Conservation (phyloP, 78 protist species). For the Paulinella micropora region DNA sequence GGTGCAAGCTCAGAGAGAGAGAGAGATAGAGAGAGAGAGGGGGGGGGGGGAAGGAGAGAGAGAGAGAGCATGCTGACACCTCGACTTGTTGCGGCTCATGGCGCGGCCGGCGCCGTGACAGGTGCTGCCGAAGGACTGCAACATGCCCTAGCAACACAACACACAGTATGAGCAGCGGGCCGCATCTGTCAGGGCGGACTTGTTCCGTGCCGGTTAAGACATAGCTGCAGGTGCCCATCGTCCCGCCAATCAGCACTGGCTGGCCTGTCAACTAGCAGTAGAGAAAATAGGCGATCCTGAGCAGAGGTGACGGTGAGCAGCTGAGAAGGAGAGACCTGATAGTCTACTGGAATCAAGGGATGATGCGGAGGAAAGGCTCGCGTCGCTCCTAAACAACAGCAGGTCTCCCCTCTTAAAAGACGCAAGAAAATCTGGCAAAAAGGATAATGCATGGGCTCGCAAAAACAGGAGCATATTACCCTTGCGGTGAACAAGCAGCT, state of each 20-base stretch:
- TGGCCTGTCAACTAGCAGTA: constrained; percentile 47
- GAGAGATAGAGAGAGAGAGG: not conserved
- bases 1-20: not conserved
- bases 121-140: constrained; percentile 68
- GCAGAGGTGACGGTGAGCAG: not conserved
- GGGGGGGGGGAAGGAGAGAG: not conserved
- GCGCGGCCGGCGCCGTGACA: constrained; percentile 90
- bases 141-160: too few relatives aligned
- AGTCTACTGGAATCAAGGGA: constrained; percentile 81
- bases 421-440: not conserved
- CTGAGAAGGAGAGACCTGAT: constrained; percentile 19
- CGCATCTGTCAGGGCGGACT: too few relatives aligned
- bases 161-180: too few relatives aligned
- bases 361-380: constrained; percentile 89
- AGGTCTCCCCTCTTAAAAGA: not conserved
- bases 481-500: constrained; percentile 81
- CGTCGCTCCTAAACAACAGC: constrained; percentile 42
- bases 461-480: too few relatives aligned
- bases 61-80: not conserved
- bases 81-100: constrained; percentile 52
- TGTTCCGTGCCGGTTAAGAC: constrained; percentile 79
- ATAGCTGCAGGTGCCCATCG: constrained; percentile 80
- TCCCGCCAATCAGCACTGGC: constrained; percentile 89
- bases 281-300: too few relatives aligned
- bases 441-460: too few relatives aligned